Base-by-base conservation (phyloP, 768 basidiomycete species). In the Trametes villosa region DNA sequence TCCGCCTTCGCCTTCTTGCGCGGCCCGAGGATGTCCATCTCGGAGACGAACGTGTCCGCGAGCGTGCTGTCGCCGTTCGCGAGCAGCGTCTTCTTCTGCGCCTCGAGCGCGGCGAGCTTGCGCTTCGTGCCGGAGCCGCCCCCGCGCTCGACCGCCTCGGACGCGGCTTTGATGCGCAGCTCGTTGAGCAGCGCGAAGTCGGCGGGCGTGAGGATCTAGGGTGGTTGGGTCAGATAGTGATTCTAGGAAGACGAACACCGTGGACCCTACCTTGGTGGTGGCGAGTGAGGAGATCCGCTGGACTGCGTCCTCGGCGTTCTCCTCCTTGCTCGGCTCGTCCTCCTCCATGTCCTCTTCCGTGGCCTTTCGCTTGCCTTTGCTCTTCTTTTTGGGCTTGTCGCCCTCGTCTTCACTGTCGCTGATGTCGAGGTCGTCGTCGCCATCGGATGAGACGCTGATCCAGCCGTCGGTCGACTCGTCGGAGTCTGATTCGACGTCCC, bases 161-260 rank as follows among this genome's bases (percentile, higher is more conserved):
- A 77, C 18, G 91, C 92, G 0, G 89, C 92, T 75, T 93, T 82
- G 50, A 93, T 81, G 2, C 89, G 87, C 20, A 98, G 86, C 66
- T 97, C 93, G 69, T 92, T 91, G 53, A 98, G 81, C 52, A 97
- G 74, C 0, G 91, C 91, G 71, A 98, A 99, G 74, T 99, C 97
- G 30, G 95, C 95, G 0, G 97, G 97, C 0, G 97, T 98, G 42
- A 98, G 84, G 68, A 99, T 98, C 94, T 97, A 24, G 34, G 15
- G 13, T 41, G 31, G 46, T 46, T 59, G 49, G 41, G 22, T 56
- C 27, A 58, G 41, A 24, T 8, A 5, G 3, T 48, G 11, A 38
- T 49, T 38, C 68, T 31, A 20, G 42, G 18, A 18, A 11, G 18
- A 12, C 27, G 38, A 33, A 12, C 12, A 26, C 18, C 40, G 13